Evolutionary conservation across 2,329 filamentous ascomycete species (phyloP).

Genomic region (Colletotrichum tropicicola): DNA sequence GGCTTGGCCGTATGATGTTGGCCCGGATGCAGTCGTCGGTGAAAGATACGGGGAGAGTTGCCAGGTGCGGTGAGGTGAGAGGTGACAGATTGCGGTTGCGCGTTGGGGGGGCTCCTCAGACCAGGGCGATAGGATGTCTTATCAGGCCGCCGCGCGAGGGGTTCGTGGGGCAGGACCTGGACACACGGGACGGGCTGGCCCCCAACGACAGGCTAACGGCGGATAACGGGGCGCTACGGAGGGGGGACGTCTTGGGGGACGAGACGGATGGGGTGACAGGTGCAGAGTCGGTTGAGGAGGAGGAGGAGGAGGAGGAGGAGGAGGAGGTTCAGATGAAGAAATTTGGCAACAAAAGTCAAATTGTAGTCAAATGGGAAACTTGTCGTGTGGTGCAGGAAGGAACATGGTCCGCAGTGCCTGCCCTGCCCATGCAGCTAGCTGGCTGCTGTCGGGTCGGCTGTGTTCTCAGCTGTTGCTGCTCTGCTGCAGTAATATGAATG

Average conservation of each 20-base stretch:
- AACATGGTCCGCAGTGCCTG: neutral
- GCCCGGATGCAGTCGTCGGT: constrained; percentile 5
- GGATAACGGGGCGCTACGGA: constrained; percentile 6
- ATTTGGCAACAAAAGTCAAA: neutral
- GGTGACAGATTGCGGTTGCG: constrained; percentile 24
- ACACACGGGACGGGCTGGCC: neutral
- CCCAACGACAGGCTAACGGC: neutral
- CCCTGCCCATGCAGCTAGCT: neutral
- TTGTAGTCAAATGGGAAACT: constrained; percentile 8
- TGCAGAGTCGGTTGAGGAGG: neutral
- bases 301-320: neutral
- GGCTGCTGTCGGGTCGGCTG: too few species aligned
- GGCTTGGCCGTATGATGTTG: neutral
- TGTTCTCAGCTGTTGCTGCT: too few species aligned
- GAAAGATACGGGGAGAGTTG: neutral
- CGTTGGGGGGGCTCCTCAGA: neutral
- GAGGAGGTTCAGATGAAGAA: neutral
- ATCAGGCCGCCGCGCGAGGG: constrained; percentile 15
- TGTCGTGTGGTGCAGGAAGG: constrained; percentile 19
- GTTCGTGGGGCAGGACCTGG: constrained; percentile 23
- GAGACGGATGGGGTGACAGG: neutral
- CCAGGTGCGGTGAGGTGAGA: constrained; percentile 14
- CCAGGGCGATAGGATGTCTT: constrained; percentile 16
- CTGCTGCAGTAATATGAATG: too few species aligned
- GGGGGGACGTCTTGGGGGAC: neutral